Base-by-base conservation (phyloP, 2,329 filamentous ascomycete genomes). In the Fusarium verrucosum region DNA sequence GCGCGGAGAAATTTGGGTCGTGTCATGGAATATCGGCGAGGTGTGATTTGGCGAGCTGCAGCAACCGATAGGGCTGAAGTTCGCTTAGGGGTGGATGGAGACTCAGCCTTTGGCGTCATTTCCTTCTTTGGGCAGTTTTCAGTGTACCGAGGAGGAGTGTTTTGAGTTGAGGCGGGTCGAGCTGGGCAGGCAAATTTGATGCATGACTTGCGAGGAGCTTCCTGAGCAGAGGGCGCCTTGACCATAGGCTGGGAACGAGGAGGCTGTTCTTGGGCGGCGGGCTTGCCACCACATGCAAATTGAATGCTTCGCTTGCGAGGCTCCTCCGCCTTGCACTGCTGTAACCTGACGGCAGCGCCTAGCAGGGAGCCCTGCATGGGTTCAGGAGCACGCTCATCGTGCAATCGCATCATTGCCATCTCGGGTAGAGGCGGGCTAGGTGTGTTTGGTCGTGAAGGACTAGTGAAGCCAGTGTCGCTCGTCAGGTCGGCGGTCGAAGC, bases 381-480 rank as follows among this genome's bases (percentile, higher is more conserved):
- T 10, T 74, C 71, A 17, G 58, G 37, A 20, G 64, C 57, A 42
- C 73, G 40, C 47, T 75, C 72, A 58, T 77, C 60, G 37, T 78
- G 74, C 30, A 84, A 65, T 23, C 77, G 79, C 9, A 79, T 74
- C 51, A 83, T 81, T 19, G 80, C 78, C 49, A 86, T 81, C 17
- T 88, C 83, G 6, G 88, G 87, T 4, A 89, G 82, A n/a, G 92
- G 92, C 17, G 95, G 94, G 73, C 94, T 98, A 1, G 94, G 92
- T 0, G 92, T 94, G 75, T 87, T 92, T 32, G 92, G 92, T 53
- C 92, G 85, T n/a, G 92, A 90, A 37, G 94, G 93, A 72, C 92
- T 97, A 17, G 94, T 96, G 58, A 96, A 80, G 58, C 92, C 94
- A 56, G 92, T 95, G 72, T 97, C 95, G 77, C 94, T 97, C n/a